phyloP scores from a whole-genome alignment of 2,329 filamentous ascomycete species.

The Curvularia eragrostidis region DNA sequence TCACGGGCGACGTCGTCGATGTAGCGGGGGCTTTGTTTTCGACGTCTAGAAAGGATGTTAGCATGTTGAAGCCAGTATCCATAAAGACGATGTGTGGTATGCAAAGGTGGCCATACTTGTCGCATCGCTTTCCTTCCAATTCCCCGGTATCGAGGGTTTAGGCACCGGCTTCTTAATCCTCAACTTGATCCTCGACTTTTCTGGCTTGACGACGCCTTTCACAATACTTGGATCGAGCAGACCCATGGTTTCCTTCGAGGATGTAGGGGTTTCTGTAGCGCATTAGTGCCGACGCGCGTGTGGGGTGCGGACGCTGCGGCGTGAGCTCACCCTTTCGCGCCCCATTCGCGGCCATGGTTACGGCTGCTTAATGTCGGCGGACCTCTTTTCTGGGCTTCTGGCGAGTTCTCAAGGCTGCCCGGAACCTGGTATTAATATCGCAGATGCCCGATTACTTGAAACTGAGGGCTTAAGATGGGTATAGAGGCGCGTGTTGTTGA shows the following conservation, averaged over 20 bases:
- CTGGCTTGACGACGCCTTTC: slow-evolving; percentile 46
- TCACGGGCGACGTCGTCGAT: slow-evolving; percentile 45
- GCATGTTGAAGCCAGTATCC: background rate
- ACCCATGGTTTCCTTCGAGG: slow-evolving; percentile 16
- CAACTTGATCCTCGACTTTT: slow-evolving; percentile 51
- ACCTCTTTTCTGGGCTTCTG: slow-evolving; percentile 28
- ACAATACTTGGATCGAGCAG: slow-evolving; percentile 41
- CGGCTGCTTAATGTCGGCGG: slow-evolving; percentile 45
- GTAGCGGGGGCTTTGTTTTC: slow-evolving; percentile 36
- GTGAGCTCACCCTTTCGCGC: slow-evolving; percentile 47
- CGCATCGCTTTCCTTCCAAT: slow-evolving; percentile 71
- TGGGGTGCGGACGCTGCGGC: slow-evolving; percentile 14
- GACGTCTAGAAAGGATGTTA: slow-evolving; percentile 26
- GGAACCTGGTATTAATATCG: slow-evolving; percentile 8
- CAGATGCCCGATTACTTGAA: slow-evolving; percentile 12
- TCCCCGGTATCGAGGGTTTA: slow-evolving; percentile 71
- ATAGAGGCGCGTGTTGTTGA: slow-evolving; percentile 13
- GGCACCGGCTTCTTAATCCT: slow-evolving; percentile 66
- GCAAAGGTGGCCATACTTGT: slow-evolving; percentile 59
- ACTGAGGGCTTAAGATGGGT: slow-evolving; percentile 30
- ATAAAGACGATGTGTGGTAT: background rate
- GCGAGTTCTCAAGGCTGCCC: background rate
- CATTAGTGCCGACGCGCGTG: slow-evolving; percentile 30
- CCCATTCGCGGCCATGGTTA: slow-evolving; percentile 46
- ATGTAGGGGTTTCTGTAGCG: slow-evolving; percentile 28